These are phyloP conservation scores for Triticum dicoccoides DNA, from an alignment of 176 grass and related monocot species.

Conservation along the genomic window DNA sequence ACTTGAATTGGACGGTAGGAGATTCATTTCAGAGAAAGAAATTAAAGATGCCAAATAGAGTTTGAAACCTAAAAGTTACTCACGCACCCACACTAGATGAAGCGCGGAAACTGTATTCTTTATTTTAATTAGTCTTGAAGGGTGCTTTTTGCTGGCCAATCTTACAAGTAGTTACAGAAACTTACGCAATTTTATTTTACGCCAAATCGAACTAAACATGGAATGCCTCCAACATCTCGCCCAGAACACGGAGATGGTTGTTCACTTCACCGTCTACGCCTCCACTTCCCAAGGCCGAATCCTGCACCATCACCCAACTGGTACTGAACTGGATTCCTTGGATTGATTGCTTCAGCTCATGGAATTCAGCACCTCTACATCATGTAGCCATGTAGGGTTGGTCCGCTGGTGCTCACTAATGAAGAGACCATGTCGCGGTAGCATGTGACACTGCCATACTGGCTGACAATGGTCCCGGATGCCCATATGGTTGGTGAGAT, in stretches of 20 bases:
- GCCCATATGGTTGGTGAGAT: neutral
- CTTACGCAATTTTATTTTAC: neutral
- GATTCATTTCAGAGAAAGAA: neutral
- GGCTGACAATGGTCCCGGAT: neutral
- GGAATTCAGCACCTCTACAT: neutral
- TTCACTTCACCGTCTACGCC: neutral
- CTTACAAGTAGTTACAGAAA: neutral
- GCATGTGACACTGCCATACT: neutral
- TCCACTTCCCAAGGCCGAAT: constrained; percentile 13
- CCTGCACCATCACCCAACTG: neutral
- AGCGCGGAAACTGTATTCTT: neutral
- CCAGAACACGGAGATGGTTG: neutral
- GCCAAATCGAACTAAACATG: neutral
- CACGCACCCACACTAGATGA: neutral
- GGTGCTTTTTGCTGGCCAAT: neutral
- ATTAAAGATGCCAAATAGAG: neutral
- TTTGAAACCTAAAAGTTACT: neutral
- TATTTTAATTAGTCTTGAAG: neutral
- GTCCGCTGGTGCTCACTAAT: neutral
- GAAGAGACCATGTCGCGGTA: neutral
- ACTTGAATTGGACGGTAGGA: neutral
- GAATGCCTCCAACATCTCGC: neutral
- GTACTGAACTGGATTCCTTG: neutral
- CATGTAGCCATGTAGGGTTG: constrained; percentile 9
- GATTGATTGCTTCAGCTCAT: constrained; percentile 3